Percentiles rank a stretch among this genome's conserved stretches.
These are phyloP conservation scores for Colletotrichum echinochloae DNA, from an alignment of 2,329 filamentous ascomycete species.

Conservation along the genomic window DNA sequence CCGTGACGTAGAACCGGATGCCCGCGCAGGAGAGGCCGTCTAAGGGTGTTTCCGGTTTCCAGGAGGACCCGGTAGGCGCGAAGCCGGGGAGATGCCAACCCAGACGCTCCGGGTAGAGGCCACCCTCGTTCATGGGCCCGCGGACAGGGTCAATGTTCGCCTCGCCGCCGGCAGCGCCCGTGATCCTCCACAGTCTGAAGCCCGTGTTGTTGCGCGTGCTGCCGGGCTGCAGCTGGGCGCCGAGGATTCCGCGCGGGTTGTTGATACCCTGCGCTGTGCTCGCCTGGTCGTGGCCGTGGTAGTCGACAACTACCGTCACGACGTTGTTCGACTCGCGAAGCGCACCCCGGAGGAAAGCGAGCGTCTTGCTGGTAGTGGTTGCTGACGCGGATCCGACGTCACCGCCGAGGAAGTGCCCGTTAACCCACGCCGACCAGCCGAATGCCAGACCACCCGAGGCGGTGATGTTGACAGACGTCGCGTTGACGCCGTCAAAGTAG, in stretches of 20 bases:
- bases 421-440: constrained; percentile 76
- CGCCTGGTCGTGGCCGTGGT: constrained; percentile 74
- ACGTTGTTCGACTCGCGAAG: constrained; percentile 66
- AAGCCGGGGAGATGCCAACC: constrained; percentile 70
- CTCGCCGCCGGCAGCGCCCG: constrained; percentile 76
- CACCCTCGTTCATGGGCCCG: constrained; percentile 76
- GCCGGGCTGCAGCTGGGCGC: constrained; percentile 59
- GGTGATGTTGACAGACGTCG: constrained; percentile 68
- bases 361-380: constrained; percentile 59
- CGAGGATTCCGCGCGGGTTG: constrained; percentile 69
- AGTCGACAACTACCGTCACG: constrained; percentile 78
- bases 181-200: constrained; percentile 71
- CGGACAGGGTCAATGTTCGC: constrained; percentile 69
- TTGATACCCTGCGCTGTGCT: constrained; percentile 74
- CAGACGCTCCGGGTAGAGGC: constrained; percentile 70
- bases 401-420: constrained; percentile 73
- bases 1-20: constrained; percentile 69
- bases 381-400: constrained; percentile 66
- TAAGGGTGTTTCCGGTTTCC: constrained; percentile 45
- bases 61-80: constrained; percentile 54
- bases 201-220: constrained; percentile 54
- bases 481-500: constrained; percentile 72
- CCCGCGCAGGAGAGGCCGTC: constrained; percentile 53
- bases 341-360: constrained; percentile 60
- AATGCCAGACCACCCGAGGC: constrained; percentile 77